A percentile compares a stretch with the other conserved stretches of the same genome.
phyloP scores from a whole-genome alignment of 2,329 filamentous ascomycete genomes.

The Triangularia setosa region DNA sequence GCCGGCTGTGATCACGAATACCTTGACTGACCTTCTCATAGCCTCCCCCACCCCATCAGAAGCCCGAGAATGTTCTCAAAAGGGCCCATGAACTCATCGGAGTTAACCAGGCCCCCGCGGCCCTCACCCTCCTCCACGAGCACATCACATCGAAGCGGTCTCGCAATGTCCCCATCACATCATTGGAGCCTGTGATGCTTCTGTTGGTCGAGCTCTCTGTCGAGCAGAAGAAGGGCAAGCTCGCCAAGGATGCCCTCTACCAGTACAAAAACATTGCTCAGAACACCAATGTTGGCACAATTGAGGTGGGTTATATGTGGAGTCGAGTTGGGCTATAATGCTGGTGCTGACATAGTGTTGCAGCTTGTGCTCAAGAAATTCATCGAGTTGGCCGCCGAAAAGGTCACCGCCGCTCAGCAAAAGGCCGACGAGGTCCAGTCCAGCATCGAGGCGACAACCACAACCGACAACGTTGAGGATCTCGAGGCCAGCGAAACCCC shows the following conservation, averaged over 20 bases:
- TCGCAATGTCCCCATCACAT: constrained; percentile 93
- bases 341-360: constrained; percentile 15
- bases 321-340: neutral
- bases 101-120: constrained; percentile 87
- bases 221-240: constrained; percentile 95
- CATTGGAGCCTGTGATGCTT: constrained; percentile 97
- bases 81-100: constrained; percentile 98
- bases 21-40: constrained; percentile 16
- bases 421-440: constrained; percentile 96
- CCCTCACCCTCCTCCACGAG: constrained; percentile 93
- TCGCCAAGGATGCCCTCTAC: constrained; percentile 97
- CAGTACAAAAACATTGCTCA: constrained; percentile 99
- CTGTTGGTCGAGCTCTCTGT: constrained; percentile 95
- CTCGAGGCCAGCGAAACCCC: constrained; percentile 96
- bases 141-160: constrained; percentile 98
- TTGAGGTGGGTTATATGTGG: constrained; percentile 61
- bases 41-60: constrained; percentile 95
- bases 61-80: constrained; percentile 99
- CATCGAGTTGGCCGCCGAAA: constrained; percentile 93
- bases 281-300: constrained; percentile 97
- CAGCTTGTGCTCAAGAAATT: constrained; percentile 93
- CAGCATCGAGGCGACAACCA: constrained; percentile 69
- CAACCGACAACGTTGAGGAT: constrained; percentile 80
- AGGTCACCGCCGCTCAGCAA: constrained; percentile 91
- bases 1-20: constrained; percentile 1